These are phyloP conservation scores for Pholiota microspora DNA, from an alignment of 768 basidiomycete genomes.

Conservation along the genomic window DNA sequence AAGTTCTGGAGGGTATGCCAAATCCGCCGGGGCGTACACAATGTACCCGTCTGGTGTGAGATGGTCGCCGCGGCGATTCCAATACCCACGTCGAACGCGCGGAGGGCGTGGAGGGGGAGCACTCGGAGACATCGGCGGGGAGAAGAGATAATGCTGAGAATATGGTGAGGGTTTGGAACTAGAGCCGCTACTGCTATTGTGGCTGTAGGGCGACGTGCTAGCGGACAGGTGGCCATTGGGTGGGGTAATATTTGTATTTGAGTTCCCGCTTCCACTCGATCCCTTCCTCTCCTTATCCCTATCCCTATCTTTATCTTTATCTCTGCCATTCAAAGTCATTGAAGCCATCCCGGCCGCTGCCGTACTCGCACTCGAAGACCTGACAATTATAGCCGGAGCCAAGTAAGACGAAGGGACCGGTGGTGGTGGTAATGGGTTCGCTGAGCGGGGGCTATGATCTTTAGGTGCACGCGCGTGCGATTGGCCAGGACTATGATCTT, in stretches of 20 bases:
- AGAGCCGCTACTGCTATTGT: no score
- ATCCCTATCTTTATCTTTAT: background rate
- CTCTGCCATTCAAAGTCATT: background rate
- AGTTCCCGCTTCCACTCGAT: background rate
- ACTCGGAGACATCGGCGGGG: background rate
- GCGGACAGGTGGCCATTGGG: background rate
- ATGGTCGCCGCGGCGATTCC: slow-evolving; percentile 79
- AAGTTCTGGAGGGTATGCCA: slow-evolving; percentile 61
- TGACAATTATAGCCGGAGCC: background rate
- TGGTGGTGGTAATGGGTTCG: slow-evolving; percentile 6
- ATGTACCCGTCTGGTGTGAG: slow-evolving; percentile 53
- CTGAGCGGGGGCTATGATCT: background rate
- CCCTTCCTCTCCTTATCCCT: background rate
- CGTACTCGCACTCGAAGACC: background rate
- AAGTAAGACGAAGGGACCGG: slow-evolving; percentile 7
- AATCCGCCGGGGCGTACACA: slow-evolving; percentile 61
- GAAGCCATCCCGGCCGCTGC: background rate
- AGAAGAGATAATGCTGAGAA: no score
- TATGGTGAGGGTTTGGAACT: no score
- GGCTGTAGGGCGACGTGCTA: background rate
- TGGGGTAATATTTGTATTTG: no score
- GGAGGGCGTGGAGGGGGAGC: slow-evolving; percentile 11
- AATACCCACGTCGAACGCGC: slow-evolving; percentile 55
- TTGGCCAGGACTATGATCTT: background rate
- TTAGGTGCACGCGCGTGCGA: background rate